A percentile compares a stretch with the other conserved stretches of the same genome.
Conservation (phyloP, 495 filamentous ascomycete species). For the Aspergillus egyptiacus region DNA sequence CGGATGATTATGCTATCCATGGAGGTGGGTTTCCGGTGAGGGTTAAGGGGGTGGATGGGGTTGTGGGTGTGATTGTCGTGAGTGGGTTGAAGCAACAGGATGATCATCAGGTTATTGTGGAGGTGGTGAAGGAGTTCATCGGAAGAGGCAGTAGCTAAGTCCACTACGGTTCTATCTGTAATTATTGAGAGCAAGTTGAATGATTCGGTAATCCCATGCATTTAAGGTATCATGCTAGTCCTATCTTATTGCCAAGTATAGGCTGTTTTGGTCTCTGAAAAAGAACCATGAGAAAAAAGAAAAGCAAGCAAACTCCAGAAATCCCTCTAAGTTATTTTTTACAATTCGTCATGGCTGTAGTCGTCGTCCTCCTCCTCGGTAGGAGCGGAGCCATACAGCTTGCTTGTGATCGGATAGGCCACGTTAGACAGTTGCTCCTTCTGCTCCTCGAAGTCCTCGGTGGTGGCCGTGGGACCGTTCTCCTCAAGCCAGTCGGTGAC, state of each 20-base stretch:
- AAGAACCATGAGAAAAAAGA: neutral
- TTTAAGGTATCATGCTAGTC: constrained; percentile 32
- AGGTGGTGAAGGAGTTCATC: constrained; percentile 51
- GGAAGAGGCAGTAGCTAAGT: too few species aligned
- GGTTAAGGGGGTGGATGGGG: constrained; percentile 62
- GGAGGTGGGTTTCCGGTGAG: constrained; percentile 67
- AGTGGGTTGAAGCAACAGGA: constrained; percentile 71
- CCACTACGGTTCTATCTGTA: too few species aligned
- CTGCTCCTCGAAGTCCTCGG: constrained; percentile 98
- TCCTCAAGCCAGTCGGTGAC: constrained; percentile 95
- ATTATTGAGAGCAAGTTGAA: neutral
- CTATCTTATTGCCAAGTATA: constrained; percentile 10
- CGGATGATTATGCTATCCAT: constrained; percentile 64
- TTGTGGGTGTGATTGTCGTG: constrained; percentile 68
- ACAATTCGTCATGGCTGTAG: constrained; percentile 83
- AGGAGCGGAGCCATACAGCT: constrained; percentile 74
- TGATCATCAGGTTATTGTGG: constrained; percentile 68
- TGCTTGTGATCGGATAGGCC: constrained; percentile 98
- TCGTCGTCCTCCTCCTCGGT: constrained; percentile 70
- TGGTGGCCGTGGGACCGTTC: constrained; percentile 76
- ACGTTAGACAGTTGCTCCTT: constrained; percentile 97
- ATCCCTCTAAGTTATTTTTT: constrained; percentile 47
- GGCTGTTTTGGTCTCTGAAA: constrained; percentile 3
- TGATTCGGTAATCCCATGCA: constrained; percentile 4
- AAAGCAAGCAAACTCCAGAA: constrained; percentile 39